Base-by-base conservation (phyloP, 352 stramenopile species). In the Phytophthora megakarya region DNA sequence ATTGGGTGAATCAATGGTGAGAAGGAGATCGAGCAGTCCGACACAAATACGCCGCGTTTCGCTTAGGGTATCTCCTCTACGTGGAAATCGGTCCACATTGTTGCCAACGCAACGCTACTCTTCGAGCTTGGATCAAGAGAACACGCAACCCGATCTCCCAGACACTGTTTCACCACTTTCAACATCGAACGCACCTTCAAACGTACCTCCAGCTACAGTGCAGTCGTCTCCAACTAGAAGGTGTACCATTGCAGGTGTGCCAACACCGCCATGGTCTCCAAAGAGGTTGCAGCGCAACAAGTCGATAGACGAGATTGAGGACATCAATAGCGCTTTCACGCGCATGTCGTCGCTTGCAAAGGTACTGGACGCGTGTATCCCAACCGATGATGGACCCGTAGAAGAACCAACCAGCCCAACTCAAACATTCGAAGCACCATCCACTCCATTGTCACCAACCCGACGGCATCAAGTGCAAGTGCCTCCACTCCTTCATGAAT, bases 291-390 rank as follows among this genome's bases (percentile, higher is more conserved):
- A 50, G 18, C 47, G 39, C 8, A 68, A 58, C 16, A 44, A 33
- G n/a, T 72, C 51, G 18, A 42, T 51, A 30, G 9, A 35, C 21
- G 21, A 37, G 8, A 43, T 25, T 15, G 45, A 65, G 3, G 37
- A 72, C 5, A 13, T 49, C 7, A 30, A 38, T 19, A 46, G 32
- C 30, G 32, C 22, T 15, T 43, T 74, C 0, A 25, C 45, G 11
- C 67, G 61, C 3, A 39, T 56, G 47, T 59, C 54, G 25, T 81
- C 73, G 7, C 50, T 78, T 2, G 50, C 33, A 0, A 76, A 74
- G 42, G 70, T 50, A 32, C 39, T 76, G 18, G 67, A 70, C 18
- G 46, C 52, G 19, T 76, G 51, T 19, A 22, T 72, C 26, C 26
- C 56, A 2, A 49, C 64, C 15, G 15, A 32, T n/a, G 46, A 54